Conservation (phyloP, 441 rosid genomes). For the Adansonia grandidieri region DNA sequence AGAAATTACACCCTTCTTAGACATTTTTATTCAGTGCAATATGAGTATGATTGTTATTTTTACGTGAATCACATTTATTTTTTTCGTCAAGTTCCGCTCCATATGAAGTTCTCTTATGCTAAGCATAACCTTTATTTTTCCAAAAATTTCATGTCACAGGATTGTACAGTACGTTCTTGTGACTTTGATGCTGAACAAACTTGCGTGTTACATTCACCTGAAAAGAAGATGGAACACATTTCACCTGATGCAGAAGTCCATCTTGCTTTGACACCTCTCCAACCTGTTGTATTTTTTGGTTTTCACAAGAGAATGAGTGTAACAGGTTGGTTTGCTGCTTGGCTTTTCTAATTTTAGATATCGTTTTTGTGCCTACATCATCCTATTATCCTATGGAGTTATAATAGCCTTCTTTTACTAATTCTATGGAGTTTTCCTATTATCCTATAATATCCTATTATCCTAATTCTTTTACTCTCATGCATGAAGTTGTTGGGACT, state of each 20-base stretch:
- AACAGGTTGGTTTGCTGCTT: slow-evolving; percentile 60
- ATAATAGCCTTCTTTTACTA: slow-evolving; percentile 3
- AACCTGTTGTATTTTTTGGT: slow-evolving; percentile 96
- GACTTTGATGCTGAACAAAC: slow-evolving; percentile 96
- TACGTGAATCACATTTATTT: background rate
- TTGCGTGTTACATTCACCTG: slow-evolving; percentile 95
- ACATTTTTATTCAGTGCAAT: background rate
- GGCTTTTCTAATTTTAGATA: slow-evolving; percentile 2
- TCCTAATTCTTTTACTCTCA: slow-evolving; percentile 28
- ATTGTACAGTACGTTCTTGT: slow-evolving; percentile 95
- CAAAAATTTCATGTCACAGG: slow-evolving; percentile 48
- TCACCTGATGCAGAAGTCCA: slow-evolving; percentile 85
- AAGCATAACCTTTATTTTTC: background rate
- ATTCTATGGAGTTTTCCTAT: too few species aligned
- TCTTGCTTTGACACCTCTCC: slow-evolving; percentile 90
- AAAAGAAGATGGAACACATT: slow-evolving; percentile 82
- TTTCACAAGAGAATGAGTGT: slow-evolving; percentile 96
- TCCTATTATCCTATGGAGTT: slow-evolving; percentile 20
- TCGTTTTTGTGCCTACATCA: background rate
- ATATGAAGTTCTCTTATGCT: background rate
- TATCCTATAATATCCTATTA: too few species aligned
- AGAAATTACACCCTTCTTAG: background rate
- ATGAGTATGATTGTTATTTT: background rate
- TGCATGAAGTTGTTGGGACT: slow-evolving; percentile 92
- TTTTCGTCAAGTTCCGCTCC: background rate